Evolutionary conservation across 305 asterid species (phyloP).

Genomic region (Petunia hybrid): DNA sequence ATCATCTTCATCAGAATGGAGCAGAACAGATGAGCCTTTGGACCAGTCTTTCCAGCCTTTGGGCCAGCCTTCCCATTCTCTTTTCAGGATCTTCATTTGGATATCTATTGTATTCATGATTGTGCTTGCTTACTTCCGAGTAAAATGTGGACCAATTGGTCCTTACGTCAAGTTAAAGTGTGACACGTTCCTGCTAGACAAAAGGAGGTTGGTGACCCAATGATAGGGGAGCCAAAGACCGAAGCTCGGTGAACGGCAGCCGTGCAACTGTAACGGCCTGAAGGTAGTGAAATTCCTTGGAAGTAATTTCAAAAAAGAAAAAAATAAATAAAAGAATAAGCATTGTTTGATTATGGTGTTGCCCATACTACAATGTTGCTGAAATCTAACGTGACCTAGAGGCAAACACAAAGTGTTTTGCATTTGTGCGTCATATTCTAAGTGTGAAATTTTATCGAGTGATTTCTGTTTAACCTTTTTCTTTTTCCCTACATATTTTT

Average conservation of each 20-base stretch:
- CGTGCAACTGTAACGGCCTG: background rate
- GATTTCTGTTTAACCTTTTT: background rate
- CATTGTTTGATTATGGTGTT: constrained; percentile 8
- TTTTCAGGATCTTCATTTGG: too few species aligned
- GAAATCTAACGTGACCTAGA: constrained; percentile 28
- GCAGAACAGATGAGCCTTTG: constrained; percentile 15
- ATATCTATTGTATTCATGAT: too few species aligned
- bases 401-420: constrained; percentile 30
- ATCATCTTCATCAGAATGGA: constrained; percentile 17
- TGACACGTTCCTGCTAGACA: too few species aligned
- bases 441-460: constrained; percentile 24
- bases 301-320: background rate
- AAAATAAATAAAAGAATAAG: background rate
- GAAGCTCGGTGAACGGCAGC: background rate
- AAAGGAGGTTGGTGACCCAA: too few species aligned
- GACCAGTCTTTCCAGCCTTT: background rate
- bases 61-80: too few species aligned
- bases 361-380: background rate
- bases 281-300: constrained; percentile 3
- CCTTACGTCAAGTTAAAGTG: too few species aligned
- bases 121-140: too few species aligned
- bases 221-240: too few species aligned
- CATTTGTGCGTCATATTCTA: background rate
- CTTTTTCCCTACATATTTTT: background rate
- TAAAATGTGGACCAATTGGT: too few species aligned